These are phyloP conservation scores for Graphiopsis chlorocephala DNA, from an alignment of 2,329 filamentous ascomycete species.

Conservation along the genomic window DNA sequence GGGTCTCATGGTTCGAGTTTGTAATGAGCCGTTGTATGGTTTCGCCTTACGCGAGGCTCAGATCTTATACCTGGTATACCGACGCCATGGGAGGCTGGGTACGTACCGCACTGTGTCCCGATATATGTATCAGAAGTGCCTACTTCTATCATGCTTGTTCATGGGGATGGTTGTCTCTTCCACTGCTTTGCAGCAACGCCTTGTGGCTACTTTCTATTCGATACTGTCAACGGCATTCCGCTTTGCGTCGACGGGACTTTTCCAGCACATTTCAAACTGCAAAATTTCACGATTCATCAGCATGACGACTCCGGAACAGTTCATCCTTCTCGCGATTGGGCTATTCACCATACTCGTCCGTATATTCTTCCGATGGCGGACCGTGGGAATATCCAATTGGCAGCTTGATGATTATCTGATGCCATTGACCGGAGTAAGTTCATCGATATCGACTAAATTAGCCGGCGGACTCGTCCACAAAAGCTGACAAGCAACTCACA, in stretches of 20 bases:
- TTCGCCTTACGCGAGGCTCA: neutral
- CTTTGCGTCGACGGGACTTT: neutral
- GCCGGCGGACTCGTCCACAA: neutral
- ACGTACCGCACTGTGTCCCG: neutral
- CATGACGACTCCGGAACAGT: neutral
- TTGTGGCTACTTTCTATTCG: neutral
- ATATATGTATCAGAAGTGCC: neutral
- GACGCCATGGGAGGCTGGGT: neutral
- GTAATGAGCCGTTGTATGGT: neutral
- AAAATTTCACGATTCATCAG: neutral
- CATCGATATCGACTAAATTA: neutral
- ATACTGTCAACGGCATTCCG: neutral
- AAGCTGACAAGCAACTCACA: neutral
- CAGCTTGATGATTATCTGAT: constrained; percentile 10
- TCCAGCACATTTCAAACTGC: neutral
- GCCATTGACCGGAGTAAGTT: constrained; percentile 6
- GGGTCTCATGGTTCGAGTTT: neutral
- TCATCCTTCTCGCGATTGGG: constrained; percentile 6
- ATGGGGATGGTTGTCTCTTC: neutral
- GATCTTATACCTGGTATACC: neutral
- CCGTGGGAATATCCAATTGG: neutral
- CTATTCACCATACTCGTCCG: constrained; percentile 1
- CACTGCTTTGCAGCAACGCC: neutral
- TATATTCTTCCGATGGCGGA: constrained; percentile 9
- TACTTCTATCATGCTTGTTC: neutral